These are phyloP conservation scores for Trichoderma semiorbis DNA, from an alignment of 2,329 filamentous ascomycete species.

Conservation along the genomic window DNA sequence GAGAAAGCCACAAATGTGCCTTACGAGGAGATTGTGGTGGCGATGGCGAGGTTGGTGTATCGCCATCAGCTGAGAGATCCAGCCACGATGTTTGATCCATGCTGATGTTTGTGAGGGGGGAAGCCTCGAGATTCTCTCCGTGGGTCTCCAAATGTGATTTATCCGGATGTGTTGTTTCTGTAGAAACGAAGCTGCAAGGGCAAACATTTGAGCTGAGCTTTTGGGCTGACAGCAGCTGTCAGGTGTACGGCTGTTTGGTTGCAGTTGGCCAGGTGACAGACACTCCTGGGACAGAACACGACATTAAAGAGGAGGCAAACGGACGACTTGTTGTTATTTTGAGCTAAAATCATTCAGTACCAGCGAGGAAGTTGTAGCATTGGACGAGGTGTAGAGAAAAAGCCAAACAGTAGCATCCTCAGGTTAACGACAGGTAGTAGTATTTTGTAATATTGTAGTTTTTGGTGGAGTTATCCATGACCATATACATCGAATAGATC, in stretches of 20 bases:
- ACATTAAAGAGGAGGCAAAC: background rate
- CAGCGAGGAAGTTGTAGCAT: background rate
- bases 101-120: background rate
- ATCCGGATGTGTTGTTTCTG: too few species aligned
- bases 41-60: background rate
- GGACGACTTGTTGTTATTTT: background rate
- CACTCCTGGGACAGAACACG: background rate
- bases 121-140: background rate
- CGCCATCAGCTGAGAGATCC: background rate
- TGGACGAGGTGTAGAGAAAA: background rate
- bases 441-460: background rate
- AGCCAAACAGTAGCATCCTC: too few species aligned
- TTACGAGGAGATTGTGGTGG: background rate
- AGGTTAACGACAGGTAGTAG: background rate
- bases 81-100: slow-evolving; percentile 10
- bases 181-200: background rate
- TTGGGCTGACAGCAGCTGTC: background rate
- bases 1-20: background rate
- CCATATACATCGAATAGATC: background rate
- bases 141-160: too few species aligned
- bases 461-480: background rate
- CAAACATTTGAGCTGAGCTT: background rate
- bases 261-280: background rate
- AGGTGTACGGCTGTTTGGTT: background rate
- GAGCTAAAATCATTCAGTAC: too few species aligned